Evolutionary conservation across 495 filamentous ascomycete species (phyloP), one percentile per base, ranked within the genome.

Genomic region (Aspergillus cristatus): DNA sequence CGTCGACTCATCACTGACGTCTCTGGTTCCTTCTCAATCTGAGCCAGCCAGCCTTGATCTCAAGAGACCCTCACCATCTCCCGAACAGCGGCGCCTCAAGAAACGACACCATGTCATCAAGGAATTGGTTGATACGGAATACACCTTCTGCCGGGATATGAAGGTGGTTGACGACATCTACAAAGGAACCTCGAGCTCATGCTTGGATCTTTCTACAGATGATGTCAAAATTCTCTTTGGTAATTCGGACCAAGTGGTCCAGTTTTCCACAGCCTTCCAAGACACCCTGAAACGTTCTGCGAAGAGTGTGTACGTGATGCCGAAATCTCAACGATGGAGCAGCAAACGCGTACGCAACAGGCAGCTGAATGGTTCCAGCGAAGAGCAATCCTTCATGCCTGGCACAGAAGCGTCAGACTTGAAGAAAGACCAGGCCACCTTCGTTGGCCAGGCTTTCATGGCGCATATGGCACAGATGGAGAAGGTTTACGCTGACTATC

Each of bases 131-230:
- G 86, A 94, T 47, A 98, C 93, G 2, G 91, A 98, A 53, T 75
- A 82, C 18, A 75, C 76, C 12, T 97, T 89, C 57, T 72, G 86
- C 32, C 73, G 82, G 43, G 91, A 98, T 59, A 90, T 98, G 86
- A 94, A 84, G 48, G 86, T 98, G 28, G 80, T 93, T 5, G 84
- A 93, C 50, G 86, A 95, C 49, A 95, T 97, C 31, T 98, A 96
- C 67, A 93, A 89, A 58, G 86, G 82, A n/a, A 96, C 91, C 0
- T 86, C 86, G 0, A 82, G 82, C 43, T 79, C 86, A 13, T 82
- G 81, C 32, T 74, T 86, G 14, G 75, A 84, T 36, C 71, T 96
- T n/a, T 84, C 81, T 17, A 55, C 69, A 13, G 82, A 88, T 32
- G 93, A 94, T 40, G 78, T 91, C 41, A 91, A 85, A 54, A 70